Evolutionary conservation across 257 asterid genomes (phyloP).

Genomic region (Solanum sitiens): DNA sequence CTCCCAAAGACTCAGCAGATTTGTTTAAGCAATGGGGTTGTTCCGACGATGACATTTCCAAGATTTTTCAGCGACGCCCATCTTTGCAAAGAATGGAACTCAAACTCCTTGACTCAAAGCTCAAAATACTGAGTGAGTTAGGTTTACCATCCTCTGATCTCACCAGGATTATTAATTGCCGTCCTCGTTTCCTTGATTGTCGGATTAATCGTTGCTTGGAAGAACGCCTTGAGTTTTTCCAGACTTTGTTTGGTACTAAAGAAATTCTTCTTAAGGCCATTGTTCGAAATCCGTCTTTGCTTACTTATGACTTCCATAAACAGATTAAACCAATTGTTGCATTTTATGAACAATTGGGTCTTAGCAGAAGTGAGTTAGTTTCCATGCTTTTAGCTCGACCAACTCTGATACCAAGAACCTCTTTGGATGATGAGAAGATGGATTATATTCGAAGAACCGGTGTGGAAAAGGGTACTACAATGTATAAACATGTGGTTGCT

Average conservation of each 20-base stretch:
- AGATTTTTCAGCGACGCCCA: constrained; percentile 45
- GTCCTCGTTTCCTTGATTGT: constrained; percentile 61
- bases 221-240: constrained; percentile 50
- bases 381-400: constrained; percentile 60
- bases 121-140: constrained; percentile 35
- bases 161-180: constrained; percentile 47
- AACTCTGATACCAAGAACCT: constrained; percentile 56
- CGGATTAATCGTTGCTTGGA: constrained; percentile 26
- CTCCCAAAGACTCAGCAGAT: constrained; percentile 22
- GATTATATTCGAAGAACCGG: constrained; percentile 51
- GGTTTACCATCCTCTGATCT: constrained; percentile 53
- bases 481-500: constrained; percentile 65
- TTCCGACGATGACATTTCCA: constrained; percentile 41
- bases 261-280: constrained; percentile 52
- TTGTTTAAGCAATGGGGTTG: constrained; percentile 63
- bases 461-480: constrained; percentile 39
- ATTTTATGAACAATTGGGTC: constrained; percentile 49
- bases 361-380: constrained; percentile 41
- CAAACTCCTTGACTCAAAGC: constrained; percentile 40
- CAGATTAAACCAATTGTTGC: constrained; percentile 47
- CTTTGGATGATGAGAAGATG: constrained; percentile 46
- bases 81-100: constrained; percentile 35
- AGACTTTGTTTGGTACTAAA: constrained; percentile 41
- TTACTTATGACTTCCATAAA: constrained; percentile 56
- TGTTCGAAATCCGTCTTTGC: constrained; percentile 68